These are phyloP conservation scores for Tylopilus sp. DNA, from an alignment of 768 basidiomycete species.

Conservation along the genomic window DNA sequence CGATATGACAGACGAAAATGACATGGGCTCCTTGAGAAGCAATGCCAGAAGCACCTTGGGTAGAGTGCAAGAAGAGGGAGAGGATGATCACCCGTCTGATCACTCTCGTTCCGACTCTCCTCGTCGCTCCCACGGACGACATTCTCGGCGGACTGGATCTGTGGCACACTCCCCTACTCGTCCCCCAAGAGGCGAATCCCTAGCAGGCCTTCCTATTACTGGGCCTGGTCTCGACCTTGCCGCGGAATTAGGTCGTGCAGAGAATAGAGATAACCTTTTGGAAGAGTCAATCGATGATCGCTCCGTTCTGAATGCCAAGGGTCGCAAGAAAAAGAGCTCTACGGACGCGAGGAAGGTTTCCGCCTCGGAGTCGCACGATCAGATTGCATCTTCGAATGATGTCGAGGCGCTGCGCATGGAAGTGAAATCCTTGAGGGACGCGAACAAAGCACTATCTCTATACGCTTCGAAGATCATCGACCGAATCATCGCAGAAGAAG, in stretches of 20 bases:
- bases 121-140: slow-evolving; percentile 41
- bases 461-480: slow-evolving; percentile 99
- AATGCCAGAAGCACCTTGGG: slow-evolving; percentile 57
- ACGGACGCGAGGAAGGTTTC: slow-evolving; percentile 33
- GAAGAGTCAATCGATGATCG: slow-evolving; percentile 53
- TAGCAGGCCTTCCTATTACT: slow-evolving; percentile 82
- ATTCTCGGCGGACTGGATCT: slow-evolving; percentile 56
- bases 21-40: slow-evolving; percentile 55
- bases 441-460: slow-evolving; percentile 91
- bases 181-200: slow-evolving; percentile 65
- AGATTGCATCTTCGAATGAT: slow-evolving; percentile 48
- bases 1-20: slow-evolving; percentile 37
- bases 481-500: slow-evolving; percentile 93
- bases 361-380: slow-evolving; percentile 40
- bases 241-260: slow-evolving; percentile 87
- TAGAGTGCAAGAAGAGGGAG: slow-evolving; percentile 52
- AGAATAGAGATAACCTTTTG: slow-evolving; percentile 78
- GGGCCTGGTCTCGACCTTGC: slow-evolving; percentile 89
- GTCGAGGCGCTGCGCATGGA: slow-evolving; percentile 77
- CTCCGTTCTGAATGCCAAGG: slow-evolving; percentile 41
- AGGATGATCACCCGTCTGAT: slow-evolving; percentile 39
- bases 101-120: slow-evolving; percentile 36
- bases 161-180: slow-evolving; percentile 42
- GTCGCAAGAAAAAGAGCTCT: slow-evolving; percentile 40
- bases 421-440: slow-evolving; percentile 90